A percentile compares a stretch with the other conserved stretches of the same genome.
Evolutionary conservation across 192 early-diverging fungal species (phyloP).

Genomic region (Podochytrium sp.): DNA sequence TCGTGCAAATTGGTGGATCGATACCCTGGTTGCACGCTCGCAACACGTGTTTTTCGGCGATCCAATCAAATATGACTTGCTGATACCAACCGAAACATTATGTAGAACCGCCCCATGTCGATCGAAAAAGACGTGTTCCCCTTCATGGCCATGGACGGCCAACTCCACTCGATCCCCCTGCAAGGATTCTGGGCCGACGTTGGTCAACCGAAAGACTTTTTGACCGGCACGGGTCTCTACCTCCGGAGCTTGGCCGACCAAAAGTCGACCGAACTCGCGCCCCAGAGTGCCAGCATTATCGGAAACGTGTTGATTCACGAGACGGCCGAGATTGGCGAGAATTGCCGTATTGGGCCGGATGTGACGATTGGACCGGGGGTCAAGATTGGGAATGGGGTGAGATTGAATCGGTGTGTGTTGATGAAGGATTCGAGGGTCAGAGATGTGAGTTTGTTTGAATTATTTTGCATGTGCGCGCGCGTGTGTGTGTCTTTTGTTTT

Average conservation of each 20-base stretch:
- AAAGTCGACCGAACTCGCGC: slow-evolving; percentile 31
- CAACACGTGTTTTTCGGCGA: too few species aligned
- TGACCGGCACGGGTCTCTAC: slow-evolving; percentile 94
- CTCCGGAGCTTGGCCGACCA: slow-evolving; percentile 70
- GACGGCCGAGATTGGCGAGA: slow-evolving; percentile 89
- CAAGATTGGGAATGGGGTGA: slow-evolving; percentile 91
- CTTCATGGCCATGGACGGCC: slow-evolving; percentile 78
- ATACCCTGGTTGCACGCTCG: too few species aligned
- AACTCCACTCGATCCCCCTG: slow-evolving; percentile 92
- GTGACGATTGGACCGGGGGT: slow-evolving; percentile 93
- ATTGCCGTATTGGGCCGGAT: slow-evolving; percentile 97
- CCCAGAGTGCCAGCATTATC: slow-evolving; percentile 65
- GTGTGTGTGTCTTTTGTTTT: too few species aligned
- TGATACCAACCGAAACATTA: not conserved
- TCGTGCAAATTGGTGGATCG: too few species aligned
- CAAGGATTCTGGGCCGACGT: slow-evolving; percentile 99
- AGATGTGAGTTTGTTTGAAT: slow-evolving; percentile 51
- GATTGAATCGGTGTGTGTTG: slow-evolving; percentile 86
- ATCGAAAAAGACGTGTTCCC: slow-evolving; percentile 99
- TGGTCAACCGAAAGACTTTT: slow-evolving; percentile 98
- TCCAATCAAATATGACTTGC: too few species aligned
- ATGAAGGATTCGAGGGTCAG: slow-evolving; percentile 83
- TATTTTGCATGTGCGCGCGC: too few species aligned
- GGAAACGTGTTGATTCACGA: slow-evolving; percentile 95
- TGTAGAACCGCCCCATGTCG: slow-evolving; percentile 87